Evolutionary conservation across 2,329 filamentous ascomycete genomes (phyloP).

Genomic region (Arthrobotrys sinensis): DNA sequence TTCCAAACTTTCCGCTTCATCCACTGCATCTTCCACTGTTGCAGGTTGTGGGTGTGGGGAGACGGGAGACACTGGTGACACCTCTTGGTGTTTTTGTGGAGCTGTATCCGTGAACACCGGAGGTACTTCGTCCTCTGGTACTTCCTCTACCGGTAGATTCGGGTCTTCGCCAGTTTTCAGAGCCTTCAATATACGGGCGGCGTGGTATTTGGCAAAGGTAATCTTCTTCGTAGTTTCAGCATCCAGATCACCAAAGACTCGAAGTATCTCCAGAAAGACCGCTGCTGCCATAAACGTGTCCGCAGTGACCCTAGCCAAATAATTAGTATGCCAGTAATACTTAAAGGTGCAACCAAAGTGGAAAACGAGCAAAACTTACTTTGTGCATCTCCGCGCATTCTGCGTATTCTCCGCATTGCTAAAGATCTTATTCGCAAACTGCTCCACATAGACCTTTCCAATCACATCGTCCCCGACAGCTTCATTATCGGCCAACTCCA

Average conservation of each 20-base stretch:
- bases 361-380: constrained; percentile 70
- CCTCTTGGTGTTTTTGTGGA: constrained; percentile 65
- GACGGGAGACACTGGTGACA: constrained; percentile 51
- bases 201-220: constrained; percentile 97
- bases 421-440: constrained; percentile 92
- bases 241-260: constrained; percentile 71
- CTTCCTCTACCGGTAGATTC: constrained; percentile 74
- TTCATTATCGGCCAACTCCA: constrained; percentile 76
- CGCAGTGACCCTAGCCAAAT: constrained; percentile 80
- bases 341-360: neutral
- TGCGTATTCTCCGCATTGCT: constrained; percentile 86
- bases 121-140: constrained; percentile 68
- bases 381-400: constrained; percentile 84
- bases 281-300: constrained; percentile 94
- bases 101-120: constrained; percentile 73
- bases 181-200: constrained; percentile 88
- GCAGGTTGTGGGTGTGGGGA: constrained; percentile 65
- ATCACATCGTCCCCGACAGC: constrained; percentile 87
- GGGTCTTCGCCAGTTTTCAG: constrained; percentile 92
- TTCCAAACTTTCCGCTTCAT: constrained; percentile 67
- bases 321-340: constrained; percentile 6
- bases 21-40: constrained; percentile 73
- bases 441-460: constrained; percentile 91
- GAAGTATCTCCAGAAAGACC: constrained; percentile 89
- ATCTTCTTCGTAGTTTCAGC: constrained; percentile 78